A percentile compares a stretch with the other conserved stretches of the same genome.
Evolutionary conservation across 495 filamentous ascomycete genomes (phyloP).

Genomic region (Penicillium dipodomyicola): DNA sequence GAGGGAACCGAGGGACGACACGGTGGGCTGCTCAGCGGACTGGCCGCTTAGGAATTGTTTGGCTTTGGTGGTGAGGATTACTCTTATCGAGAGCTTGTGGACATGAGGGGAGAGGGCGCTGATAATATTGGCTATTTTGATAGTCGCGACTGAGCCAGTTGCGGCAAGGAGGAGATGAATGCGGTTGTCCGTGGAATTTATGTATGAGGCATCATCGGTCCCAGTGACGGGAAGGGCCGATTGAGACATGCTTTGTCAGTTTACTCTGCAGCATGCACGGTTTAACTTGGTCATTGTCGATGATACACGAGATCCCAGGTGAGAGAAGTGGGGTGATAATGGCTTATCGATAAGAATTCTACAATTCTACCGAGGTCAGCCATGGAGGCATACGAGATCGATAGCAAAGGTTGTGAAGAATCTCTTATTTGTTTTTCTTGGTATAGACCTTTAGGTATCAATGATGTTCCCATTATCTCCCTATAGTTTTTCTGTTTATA

Average conservation of each 20-base stretch:
- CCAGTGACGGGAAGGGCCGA: background rate
- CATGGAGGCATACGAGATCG: no score
- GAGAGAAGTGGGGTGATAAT: background rate
- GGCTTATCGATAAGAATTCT: constrained; percentile 1
- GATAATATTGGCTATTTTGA: constrained; percentile 71
- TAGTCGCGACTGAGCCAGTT: constrained; percentile 66
- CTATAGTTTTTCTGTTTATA: background rate
- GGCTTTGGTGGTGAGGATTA: constrained; percentile 65
- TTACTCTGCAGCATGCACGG: background rate
- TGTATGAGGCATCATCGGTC: background rate
- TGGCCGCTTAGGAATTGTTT: constrained; percentile 65
- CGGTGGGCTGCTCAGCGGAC: constrained; percentile 59
- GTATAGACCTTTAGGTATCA: background rate
- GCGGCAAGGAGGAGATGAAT: constrained; percentile 11
- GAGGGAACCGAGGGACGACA: constrained; percentile 44
- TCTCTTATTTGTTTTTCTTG: background rate
- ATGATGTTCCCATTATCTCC: background rate
- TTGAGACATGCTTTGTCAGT: background rate
- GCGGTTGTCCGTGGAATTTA: background rate
- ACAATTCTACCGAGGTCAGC: background rate
- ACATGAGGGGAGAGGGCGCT: constrained; percentile 47
- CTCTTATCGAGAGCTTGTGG: constrained; percentile 60
- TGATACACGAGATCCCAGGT: background rate
- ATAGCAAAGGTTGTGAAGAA: background rate
- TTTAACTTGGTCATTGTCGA: background rate